phyloP scores from a whole-genome alignment of 108 stramenopile genomes.

The Nitzschia putrida region DNA sequence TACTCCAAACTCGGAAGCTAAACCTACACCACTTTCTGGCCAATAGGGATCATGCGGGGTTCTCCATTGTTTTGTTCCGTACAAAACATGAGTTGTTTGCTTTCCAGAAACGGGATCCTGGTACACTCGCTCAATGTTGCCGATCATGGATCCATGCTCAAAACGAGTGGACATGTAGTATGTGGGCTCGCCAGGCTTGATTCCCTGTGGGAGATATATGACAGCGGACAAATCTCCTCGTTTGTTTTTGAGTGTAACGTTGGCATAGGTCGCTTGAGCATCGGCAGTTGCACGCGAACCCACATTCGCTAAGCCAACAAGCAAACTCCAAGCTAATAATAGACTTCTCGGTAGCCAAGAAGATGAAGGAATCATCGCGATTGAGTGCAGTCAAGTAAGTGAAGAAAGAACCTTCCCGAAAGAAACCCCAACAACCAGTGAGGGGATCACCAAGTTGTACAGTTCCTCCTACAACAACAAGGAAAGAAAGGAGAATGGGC shows the following conservation, averaged over 20 bases:
- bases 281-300: constrained; percentile 3
- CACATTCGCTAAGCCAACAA: not conserved
- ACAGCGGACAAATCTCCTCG: constrained; percentile 44
- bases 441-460: no score
- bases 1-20: constrained; percentile 83
- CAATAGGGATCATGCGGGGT: constrained; percentile 72
- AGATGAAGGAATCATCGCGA: no score
- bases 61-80: constrained; percentile 65
- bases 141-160: constrained; percentile 81
- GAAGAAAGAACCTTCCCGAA: no score
- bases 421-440: no score
- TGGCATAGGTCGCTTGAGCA: constrained; percentile 35
- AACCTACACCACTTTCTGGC: constrained; percentile 78
- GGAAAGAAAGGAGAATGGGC: no score
- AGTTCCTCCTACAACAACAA: no score
- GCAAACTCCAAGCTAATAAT: no score
- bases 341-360: no score
- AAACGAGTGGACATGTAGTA: constrained; percentile 71
- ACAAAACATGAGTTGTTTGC: constrained; percentile 44
- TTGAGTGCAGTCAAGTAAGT: no score
- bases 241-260: constrained; percentile 53
- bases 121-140: constrained; percentile 44
- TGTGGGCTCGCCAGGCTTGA: constrained; percentile 30
- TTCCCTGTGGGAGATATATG: constrained; percentile 53
- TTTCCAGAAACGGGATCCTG: constrained; percentile 14